Evolutionary conservation across 2,329 filamentous ascomycete species (phyloP), one percentile per base, ranked within the genome.

Genomic region (Penicillium sp.): DNA sequence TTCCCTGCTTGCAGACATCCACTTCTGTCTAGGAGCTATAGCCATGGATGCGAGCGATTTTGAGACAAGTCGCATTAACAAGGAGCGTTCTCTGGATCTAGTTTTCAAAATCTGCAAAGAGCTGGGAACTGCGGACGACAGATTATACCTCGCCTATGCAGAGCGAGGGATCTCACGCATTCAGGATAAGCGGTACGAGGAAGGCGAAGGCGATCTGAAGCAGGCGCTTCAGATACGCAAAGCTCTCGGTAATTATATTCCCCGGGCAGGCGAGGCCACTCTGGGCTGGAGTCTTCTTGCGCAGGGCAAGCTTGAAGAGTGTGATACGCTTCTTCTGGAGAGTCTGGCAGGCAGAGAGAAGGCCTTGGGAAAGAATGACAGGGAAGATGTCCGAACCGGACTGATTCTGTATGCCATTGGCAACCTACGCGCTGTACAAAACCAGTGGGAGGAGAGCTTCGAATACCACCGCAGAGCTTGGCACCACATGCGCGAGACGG

Each of bases 21-120:
- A 62, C 42, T 63, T 63, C 50, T 62, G 56, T 23, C 47, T 63
- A 30, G 61, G 61, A 27, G 38, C 61, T 46, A 61, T 63, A 29
- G 56, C 58, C 9, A 62, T 62, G 53, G 61, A 62, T 47, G 34
- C 58, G 19, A 62, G 51, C 38, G 50, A 62, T 18, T 62, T 62
- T 14, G 47, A 61, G 5, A 48, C 51, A 29, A 63, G 61, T 39
- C 58, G 60, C 42, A 52, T 63, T 18, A 18, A 62, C 18, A 63
- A 62, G 43, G 60, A 63, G 36, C 42, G n/a, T 19, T 62, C 60
- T 47, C 42, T 62, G 4, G 40, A 62, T 38, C 39, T 60, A 47
- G 58, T 62, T 27, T 59, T 40, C 27, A 53, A 53, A 34, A 58
- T 63, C 8, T 63, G 56, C 39, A 51, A 59, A 47, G 38, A 27